Conservation (phyloP, 768 basidiomycete genomes). For the Lactifluus volemus region DNA sequence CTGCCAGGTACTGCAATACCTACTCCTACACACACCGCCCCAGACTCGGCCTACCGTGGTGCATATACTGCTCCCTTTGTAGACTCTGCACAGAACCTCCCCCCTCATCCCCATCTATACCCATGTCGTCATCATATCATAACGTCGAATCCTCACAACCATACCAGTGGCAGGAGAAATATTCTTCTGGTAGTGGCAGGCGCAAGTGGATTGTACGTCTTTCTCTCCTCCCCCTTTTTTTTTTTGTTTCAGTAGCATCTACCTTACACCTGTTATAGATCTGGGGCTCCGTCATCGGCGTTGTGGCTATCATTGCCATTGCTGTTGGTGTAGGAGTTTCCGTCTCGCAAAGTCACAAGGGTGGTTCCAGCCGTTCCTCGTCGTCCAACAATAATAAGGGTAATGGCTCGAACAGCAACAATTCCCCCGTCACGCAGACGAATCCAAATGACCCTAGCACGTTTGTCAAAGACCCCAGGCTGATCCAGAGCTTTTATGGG, state of each 20-base stretch:
- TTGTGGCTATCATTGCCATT: slow-evolving; percentile 45
- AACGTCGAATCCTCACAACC: neutral
- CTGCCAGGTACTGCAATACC: neutral
- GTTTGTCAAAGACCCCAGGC: slow-evolving; percentile 58
- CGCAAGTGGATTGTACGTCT: slow-evolving; percentile 17
- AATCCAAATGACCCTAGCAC: slow-evolving; percentile 65
- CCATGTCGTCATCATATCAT: neutral
- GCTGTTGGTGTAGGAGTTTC: slow-evolving; percentile 59
- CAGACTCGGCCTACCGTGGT: slow-evolving; percentile 6
- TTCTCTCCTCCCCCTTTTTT: neutral
- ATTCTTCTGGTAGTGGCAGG: neutral
- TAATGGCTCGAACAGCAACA: slow-evolving; percentile 12
- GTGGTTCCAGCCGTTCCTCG: slow-evolving; percentile 22
- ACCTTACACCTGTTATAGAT: slow-evolving; percentile 32
- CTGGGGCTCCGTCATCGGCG: slow-evolving; percentile 37
- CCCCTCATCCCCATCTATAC: neutral
- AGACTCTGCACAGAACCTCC: neutral
- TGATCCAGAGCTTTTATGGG: slow-evolving; percentile 76
- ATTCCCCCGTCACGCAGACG: slow-evolving; percentile 27
- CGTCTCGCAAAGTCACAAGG: slow-evolving; percentile 31
- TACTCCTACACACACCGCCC: neutral
- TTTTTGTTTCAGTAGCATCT: neutral
- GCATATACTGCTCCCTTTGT: neutral
- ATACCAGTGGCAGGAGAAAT: slow-evolving; percentile 6
- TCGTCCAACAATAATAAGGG: slow-evolving; percentile 2